Evolutionary conservation across 176 grass and related monocot species (phyloP), one percentile per base, ranked within the genome.

Genomic region (Carex cristatella): DNA sequence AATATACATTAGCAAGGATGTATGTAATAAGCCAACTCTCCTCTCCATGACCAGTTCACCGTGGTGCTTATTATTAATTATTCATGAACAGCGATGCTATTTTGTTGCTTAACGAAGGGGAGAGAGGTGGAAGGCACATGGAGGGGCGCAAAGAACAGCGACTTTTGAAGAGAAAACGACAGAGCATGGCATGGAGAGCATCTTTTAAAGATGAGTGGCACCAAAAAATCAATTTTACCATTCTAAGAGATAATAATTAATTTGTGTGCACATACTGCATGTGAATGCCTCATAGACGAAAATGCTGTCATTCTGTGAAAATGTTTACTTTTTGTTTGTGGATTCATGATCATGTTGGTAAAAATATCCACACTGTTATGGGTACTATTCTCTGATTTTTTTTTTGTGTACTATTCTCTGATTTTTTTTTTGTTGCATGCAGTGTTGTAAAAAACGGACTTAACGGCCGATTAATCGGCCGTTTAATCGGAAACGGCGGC

Each of bases 81-180:
- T 40, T 51, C 48, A 10, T 81, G 61, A 83, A 83, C 80, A 83
- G 61, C 60, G 10, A 83, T 83, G 61, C 80, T 83, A 65, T 83
- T 33, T 83, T 83, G 80, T 65, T 83, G 80, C 56, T 83, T 27
- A 49, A 83, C 38, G 16, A 18, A 62, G 46, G 2, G 40, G 19
- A 23, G 19, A 62, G 61, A 51, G 63, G 69, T 79, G 74, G 74
- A 57, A 12, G 16, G 38, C 69, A 72, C 69, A 77, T 74, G 74
- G 74, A 56, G 53, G 53, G 74, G 6, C 53, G 27, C 31, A 54
- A 13, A 15, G 1, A 51, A 42, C 16, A 77, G 56, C 28, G 16
- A 32, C 74, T 79, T 79, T 31, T 58, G 6, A 58, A 79, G 74
- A 79, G 74, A 58, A 79, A 79, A 79, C 74, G 74, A 79, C 74